phyloP scores from a whole-genome alignment of 306 rosid species.

The Lotus japonicus region DNA sequence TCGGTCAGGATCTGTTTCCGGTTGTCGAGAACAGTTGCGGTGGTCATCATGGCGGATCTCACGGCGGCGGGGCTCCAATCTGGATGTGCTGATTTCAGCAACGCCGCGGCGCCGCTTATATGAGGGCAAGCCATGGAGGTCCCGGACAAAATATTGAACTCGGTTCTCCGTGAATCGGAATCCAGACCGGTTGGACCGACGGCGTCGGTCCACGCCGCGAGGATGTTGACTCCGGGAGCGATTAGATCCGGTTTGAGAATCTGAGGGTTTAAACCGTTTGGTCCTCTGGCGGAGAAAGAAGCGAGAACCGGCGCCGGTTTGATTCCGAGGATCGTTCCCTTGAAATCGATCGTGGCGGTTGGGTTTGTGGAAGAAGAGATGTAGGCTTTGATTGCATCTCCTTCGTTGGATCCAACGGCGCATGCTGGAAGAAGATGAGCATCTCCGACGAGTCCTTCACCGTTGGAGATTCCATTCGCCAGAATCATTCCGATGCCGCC shows the following conservation, averaged over 20 bases:
- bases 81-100: constrained; percentile 80
- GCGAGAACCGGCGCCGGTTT: constrained; percentile 90
- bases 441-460: constrained; percentile 84
- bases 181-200: constrained; percentile 81
- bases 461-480: constrained; percentile 65
- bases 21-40: constrained; percentile 50
- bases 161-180: constrained; percentile 50
- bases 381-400: constrained; percentile 55
- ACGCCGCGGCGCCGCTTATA: constrained; percentile 82
- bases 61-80: constrained; percentile 90
- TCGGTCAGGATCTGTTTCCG: constrained; percentile 50
- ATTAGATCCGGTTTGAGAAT: constrained; percentile 80
- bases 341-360: constrained; percentile 64
- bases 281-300: constrained; percentile 79
- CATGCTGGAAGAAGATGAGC: constrained; percentile 81
- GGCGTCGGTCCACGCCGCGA: constrained; percentile 80
- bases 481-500: constrained; percentile 92
- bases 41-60: constrained; percentile 89
- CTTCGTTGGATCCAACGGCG: constrained; percentile 69
- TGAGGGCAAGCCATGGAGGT: constrained; percentile 97
- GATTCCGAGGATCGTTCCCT: constrained; percentile 73
- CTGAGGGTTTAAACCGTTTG: constrained; percentile 63
- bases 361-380: constrained; percentile 43
- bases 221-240: constrained; percentile 85
- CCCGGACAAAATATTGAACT: constrained; percentile 80